Evolutionary conservation across 768 basidiomycete genomes (phyloP).

Genomic region (Lactarius deliciosus): DNA sequence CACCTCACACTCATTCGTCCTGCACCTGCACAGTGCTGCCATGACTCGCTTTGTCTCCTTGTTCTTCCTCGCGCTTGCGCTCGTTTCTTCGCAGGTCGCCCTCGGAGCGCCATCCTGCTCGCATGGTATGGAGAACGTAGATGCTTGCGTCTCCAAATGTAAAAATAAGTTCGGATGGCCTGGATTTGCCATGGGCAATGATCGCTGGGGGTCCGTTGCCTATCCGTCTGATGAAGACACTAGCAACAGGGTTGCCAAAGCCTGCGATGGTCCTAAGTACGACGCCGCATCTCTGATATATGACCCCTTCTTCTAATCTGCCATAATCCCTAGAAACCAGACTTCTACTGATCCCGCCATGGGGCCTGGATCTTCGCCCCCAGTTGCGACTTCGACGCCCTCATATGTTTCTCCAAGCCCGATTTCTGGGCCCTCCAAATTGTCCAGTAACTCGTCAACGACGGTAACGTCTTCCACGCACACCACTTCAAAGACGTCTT

Average conservation of each 20-base stretch:
- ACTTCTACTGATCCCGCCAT: not conserved
- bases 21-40: slow-evolving; percentile 16
- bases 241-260: slow-evolving; percentile 41
- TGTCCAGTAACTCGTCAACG: not conserved
- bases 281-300: not conserved
- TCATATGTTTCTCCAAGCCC: not conserved
- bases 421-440: not conserved
- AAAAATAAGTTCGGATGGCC: slow-evolving; percentile 35
- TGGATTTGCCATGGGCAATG: slow-evolving; percentile 48
- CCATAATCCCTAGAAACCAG: not conserved
- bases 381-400: not conserved
- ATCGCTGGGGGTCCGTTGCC: slow-evolving; percentile 57
- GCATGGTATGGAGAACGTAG: not conserved
- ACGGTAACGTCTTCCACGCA: not conserved
- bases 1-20: slow-evolving; percentile 27
- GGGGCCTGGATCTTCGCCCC: not conserved
- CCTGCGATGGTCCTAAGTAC: slow-evolving; percentile 41
- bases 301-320: not conserved
- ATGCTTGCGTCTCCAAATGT: slow-evolving; percentile 23
- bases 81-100: slow-evolving; percentile 13
- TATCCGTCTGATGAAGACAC: slow-evolving; percentile 39
- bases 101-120: slow-evolving; percentile 21
- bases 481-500: not conserved
- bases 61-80: slow-evolving; percentile 32
- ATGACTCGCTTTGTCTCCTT: slow-evolving; percentile 33